phyloP scores from a whole-genome alignment of 2,329 filamentous ascomycete species.

The Clonostachys rhizophaga region DNA sequence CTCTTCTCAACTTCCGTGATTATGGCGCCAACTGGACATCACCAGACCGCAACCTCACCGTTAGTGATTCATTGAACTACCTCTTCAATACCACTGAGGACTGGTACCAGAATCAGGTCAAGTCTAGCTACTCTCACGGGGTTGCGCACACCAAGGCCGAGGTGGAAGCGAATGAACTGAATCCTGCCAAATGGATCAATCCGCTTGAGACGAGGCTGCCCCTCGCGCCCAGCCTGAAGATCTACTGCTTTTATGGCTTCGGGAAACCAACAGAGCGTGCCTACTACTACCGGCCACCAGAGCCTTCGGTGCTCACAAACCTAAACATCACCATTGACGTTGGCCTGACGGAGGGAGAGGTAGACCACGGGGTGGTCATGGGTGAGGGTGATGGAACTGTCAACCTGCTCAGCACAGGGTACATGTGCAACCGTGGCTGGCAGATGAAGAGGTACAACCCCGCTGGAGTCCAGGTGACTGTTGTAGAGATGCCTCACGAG shows the following conservation, averaged over 20 bases:
- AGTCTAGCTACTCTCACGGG: conserved; percentile 78
- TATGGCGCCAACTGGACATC: conserved; percentile 57
- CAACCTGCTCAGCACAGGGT: conserved; percentile 84
- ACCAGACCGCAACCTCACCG: conserved; percentile 72
- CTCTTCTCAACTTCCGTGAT: conserved; percentile 77
- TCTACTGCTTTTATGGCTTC: conserved; percentile 96
- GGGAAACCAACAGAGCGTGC: conserved; percentile 90
- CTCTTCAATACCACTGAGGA: conserved; percentile 72
- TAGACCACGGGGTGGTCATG: conserved; percentile 89
- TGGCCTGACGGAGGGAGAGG: conserved; percentile 48
- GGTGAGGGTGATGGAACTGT: conserved; percentile 97
- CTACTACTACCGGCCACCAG: conserved; percentile 79
- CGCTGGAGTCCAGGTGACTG: conserved; percentile 72
- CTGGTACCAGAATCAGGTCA: conserved; percentile 78
- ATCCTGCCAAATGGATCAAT: conserved; percentile 86
- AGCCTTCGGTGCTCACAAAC: conserved; percentile 58
- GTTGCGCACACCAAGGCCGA: conserved; percentile 75
- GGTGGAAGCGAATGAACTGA: conserved; percentile 77
- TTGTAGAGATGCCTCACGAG: conserved; percentile 95
- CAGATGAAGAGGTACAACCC: conserved; percentile 92
- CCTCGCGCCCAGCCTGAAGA: conserved; percentile 81
- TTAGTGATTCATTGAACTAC: conserved; percentile 72
- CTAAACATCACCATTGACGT: conserved; percentile 75
- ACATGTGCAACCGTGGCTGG: conserved; percentile 98
- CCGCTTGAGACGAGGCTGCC: conserved; percentile 86